Evolutionary conservation across 768 basidiomycete genomes (phyloP), one percentile per base, ranked within the genome.

Genomic region (Mrakia frigida): DNA sequence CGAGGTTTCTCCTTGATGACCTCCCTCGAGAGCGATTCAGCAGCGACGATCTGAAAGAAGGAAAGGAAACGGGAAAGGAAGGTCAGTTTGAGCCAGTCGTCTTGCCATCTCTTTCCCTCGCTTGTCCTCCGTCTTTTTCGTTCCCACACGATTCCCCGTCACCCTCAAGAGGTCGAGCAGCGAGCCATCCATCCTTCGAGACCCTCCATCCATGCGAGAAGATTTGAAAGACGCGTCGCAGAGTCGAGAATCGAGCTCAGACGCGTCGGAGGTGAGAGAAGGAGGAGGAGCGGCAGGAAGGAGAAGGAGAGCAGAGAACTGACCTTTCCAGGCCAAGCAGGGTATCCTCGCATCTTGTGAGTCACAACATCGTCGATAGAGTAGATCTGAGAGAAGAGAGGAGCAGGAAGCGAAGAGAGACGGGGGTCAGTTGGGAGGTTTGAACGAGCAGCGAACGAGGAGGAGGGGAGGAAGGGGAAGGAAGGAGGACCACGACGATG

Each of bases 241-340:
- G 16, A 14, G 43, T 46, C 43, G 43, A 14, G 16, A 2, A 14
- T 46, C 9, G 43, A 46, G 43, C 2, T 6, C 9, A 46, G 16
- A 33, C 35, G 28, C 61, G 53, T 53, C 53, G 65, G 14, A 59
- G 41, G 56, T 56, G 28, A 6, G 43, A 61, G 73, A 56, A 50
- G n/a, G n/a, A 50, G 59, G 79, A 77, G 80, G 73, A 78, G 75
- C 78, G 25, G 25, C 14, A 33, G 21, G 39, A 21, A 25, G 41
- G 33, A 46, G 60, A 25, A 16, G 23, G 33, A 61, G 61, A 23
- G 23, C 28, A 79, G 69, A 79, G 60, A 78, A 81, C 81, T 78
- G 76, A 88, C 92, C 86, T 92, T 91, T 82, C 89, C 93, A 74
- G 94, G 97, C 97, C 97, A 99, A 6, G 91, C 87, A 2, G 97